Evolutionary conservation across 805 yeast species (phyloP).

Genomic region (Wickerhamiella kazuoi): DNA sequence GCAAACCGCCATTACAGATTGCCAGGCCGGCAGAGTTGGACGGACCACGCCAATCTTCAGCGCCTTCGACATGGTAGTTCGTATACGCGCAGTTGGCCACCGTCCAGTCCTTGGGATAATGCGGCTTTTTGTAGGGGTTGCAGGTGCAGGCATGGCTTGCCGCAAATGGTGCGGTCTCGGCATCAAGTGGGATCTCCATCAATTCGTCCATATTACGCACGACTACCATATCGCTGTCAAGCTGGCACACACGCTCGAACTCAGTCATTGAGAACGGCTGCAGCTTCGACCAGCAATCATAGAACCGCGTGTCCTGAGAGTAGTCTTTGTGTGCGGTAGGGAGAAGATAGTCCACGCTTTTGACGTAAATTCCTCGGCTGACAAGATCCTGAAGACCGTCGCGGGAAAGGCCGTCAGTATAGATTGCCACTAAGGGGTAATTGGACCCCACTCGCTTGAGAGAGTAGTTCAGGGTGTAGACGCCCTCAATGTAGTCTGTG

Average conservation of each 20-base stretch:
- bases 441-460: slow-evolving; percentile 27
- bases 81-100: slow-evolving; percentile 35
- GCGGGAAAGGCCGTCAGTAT: slow-evolving; percentile 30
- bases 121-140: slow-evolving; percentile 34
- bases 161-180: slow-evolving; percentile 28
- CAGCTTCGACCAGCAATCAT: slow-evolving; percentile 45
- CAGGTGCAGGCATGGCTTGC: slow-evolving; percentile 48
- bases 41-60: slow-evolving; percentile 25
- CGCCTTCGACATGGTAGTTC: slow-evolving; percentile 16
- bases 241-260: slow-evolving; percentile 35
- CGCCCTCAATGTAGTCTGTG: slow-evolving; percentile 32
- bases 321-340: slow-evolving; percentile 31
- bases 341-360: slow-evolving; percentile 26
- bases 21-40: slow-evolving; percentile 26
- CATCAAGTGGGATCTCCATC: slow-evolving; percentile 29
- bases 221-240: slow-evolving; percentile 46
- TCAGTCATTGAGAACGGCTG: slow-evolving; percentile 35
- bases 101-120: slow-evolving; percentile 39
- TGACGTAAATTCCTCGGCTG: slow-evolving; percentile 25
- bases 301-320: slow-evolving; percentile 34
- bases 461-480: slow-evolving; percentile 33
- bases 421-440: slow-evolving; percentile 36
- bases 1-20: slow-evolving; percentile 43
- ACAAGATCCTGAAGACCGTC: slow-evolving; percentile 28
- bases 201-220: slow-evolving; percentile 41